Conservation (phyloP, 2,329 filamentous ascomycete genomes). For the Aureobasidium lini region DNA sequence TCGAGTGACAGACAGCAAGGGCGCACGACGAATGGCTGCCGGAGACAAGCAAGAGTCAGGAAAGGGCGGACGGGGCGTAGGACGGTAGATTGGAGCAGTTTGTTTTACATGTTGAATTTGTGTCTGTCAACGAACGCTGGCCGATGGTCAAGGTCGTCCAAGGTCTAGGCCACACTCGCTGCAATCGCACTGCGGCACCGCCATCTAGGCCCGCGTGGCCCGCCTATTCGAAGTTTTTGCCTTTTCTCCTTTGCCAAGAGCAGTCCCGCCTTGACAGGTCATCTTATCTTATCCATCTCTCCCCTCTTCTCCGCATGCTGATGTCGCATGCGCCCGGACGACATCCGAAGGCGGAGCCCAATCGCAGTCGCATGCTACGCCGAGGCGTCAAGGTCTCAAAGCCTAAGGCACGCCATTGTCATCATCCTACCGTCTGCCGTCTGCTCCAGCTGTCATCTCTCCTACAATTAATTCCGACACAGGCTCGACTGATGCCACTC, state of each 20-base stretch:
- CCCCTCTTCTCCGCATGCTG: not conserved
- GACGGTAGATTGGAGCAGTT: not conserved
- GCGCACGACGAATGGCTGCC: not conserved
- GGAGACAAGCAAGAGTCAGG: not conserved
- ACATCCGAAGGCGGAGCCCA: not conserved
- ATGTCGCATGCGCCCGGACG: not conserved
- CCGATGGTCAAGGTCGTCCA: not conserved
- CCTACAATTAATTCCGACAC: not conserved
- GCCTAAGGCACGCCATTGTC: conserved; percentile 5
- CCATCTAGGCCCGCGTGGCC: not conserved
- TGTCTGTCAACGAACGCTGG: not conserved
- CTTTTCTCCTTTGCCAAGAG: not conserved
- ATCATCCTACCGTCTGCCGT: not conserved
- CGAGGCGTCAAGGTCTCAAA: not conserved
- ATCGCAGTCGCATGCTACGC: not conserved
- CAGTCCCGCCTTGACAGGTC: not conserved
- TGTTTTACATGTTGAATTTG: conserved; percentile 9
- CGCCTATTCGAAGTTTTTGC: too few relatives aligned
- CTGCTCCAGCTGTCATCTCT: not conserved
- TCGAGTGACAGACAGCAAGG: not conserved
- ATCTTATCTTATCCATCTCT: conserved; percentile 6
- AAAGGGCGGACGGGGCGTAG: not conserved
- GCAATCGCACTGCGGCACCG: not conserved
- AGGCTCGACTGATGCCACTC: not conserved
- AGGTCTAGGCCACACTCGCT: not conserved